Evolutionary conservation across 78 protist genomes (phyloP).

Genomic region (Monosiga brevicollis): DNA sequence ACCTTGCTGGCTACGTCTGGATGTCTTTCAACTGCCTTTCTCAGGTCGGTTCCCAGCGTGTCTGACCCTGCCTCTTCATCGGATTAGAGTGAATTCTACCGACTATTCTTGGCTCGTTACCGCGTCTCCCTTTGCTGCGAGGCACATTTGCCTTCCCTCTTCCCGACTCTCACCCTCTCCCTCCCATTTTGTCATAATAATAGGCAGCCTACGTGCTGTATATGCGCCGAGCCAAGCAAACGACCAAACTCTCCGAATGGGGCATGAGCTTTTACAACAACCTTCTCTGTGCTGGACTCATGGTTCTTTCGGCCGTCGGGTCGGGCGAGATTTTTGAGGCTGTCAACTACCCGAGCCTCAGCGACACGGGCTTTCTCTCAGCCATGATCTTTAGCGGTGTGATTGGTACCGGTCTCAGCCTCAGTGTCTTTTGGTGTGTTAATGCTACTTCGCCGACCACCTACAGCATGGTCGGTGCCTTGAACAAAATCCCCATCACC

Average conservation of each 20-base stretch:
- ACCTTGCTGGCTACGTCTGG: conserved; percentile 14
- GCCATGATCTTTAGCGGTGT: not conserved
- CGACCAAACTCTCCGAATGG: conserved; percentile 8
- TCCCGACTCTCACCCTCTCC: no score
- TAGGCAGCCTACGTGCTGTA: conserved; percentile 12
- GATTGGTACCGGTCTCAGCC: conserved; percentile 2
- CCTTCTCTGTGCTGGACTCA: not conserved
- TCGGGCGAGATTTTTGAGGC: not conserved
- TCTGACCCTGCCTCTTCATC: no score
- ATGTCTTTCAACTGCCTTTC: conserved; percentile 4
- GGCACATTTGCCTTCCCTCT: no score
- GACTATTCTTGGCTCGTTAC: no score
- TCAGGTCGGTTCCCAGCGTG: no score
- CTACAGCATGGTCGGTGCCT: conserved; percentile 33
- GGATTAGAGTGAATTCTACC: no score
- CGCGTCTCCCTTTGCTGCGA: no score
- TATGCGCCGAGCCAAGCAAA: not conserved
- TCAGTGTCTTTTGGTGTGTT: conserved; percentile 31
- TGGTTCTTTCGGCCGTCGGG: not conserved
- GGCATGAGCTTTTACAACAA: conserved; percentile 28
- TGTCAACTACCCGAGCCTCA: not conserved
- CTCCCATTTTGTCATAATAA: no score
- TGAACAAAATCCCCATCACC: conserved; percentile 43
- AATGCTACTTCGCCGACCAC: conserved; percentile 41
- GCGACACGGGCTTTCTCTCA: not conserved